These are phyloP conservation scores for Bisporella sp. DNA, from an alignment of 2,329 filamentous ascomycete species.

Conservation along the genomic window DNA sequence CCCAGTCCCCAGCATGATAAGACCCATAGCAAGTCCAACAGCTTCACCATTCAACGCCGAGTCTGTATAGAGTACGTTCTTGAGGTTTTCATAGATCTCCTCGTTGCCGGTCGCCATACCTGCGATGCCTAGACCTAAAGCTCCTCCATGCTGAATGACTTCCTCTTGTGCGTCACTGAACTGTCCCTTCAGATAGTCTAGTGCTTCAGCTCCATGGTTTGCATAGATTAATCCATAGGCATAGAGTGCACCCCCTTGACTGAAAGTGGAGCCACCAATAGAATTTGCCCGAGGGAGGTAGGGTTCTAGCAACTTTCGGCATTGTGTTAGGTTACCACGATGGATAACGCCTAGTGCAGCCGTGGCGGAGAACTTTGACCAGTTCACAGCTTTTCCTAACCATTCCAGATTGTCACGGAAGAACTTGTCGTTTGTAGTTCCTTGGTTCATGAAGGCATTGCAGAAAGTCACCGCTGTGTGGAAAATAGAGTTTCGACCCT, in stretches of 20 bases:
- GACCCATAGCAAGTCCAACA: slow-evolving; percentile 89
- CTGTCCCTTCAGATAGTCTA: slow-evolving; percentile 70
- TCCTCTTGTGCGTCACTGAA: slow-evolving; percentile 76
- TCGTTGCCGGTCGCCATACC: slow-evolving; percentile 95
- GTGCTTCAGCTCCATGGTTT: slow-evolving; percentile 88
- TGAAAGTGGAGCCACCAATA: slow-evolving; percentile 83
- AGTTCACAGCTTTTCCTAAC: slow-evolving; percentile 97
- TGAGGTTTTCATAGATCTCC: slow-evolving; percentile 85
- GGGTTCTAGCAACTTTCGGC: slow-evolving; percentile 85
- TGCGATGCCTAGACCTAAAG: slow-evolving; percentile 88
- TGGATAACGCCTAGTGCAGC: slow-evolving; percentile 95
- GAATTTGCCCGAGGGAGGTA: slow-evolving; percentile 78
- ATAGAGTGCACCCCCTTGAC: slow-evolving; percentile 91
- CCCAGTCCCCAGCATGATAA: slow-evolving; percentile 98
- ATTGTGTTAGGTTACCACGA: slow-evolving; percentile 88
- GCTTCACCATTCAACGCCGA: slow-evolving; percentile 96
- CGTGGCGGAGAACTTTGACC: slow-evolving; percentile 98
- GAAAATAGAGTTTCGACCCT: slow-evolving; percentile 96
- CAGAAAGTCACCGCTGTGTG: slow-evolving; percentile 96
- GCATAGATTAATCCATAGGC: slow-evolving; percentile 95
- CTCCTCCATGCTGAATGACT: slow-evolving; percentile 94
- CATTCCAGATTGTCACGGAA: slow-evolving; percentile 97
- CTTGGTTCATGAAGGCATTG: slow-evolving; percentile 98
- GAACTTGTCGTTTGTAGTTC: slow-evolving; percentile 96
- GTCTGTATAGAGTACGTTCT: slow-evolving; percentile 82